Evolutionary conservation across 148 eudicot species (phyloP).

Genomic region (Tetragonia tetragonoides): DNA sequence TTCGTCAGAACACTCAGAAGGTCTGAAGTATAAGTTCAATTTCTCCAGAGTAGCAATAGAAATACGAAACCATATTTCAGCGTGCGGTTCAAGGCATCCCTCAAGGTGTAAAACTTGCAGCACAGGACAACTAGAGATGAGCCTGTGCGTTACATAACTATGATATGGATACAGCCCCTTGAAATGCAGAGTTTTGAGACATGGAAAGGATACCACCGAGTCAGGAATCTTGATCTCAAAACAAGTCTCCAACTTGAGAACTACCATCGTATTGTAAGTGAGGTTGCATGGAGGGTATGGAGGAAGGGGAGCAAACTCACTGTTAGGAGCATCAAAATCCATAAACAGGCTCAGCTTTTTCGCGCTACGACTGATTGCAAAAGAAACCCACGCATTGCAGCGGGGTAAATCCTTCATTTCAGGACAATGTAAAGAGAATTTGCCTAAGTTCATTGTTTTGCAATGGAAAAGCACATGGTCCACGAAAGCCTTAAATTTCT

Average conservation of each 20-base stretch:
- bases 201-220: slow-evolving; percentile 9
- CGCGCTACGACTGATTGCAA: neutral
- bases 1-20: too few species aligned
- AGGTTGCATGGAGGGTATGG: slow-evolving; percentile 5
- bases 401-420: neutral
- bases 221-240: slow-evolving; percentile 5
- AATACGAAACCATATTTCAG: neutral
- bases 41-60: slow-evolving; percentile 3
- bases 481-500: slow-evolving; percentile 6
- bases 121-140: slow-evolving; percentile 10
- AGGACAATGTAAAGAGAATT: slow-evolving; percentile 1
- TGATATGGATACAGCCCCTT: neutral
- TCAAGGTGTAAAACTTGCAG: neutral
- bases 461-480: slow-evolving; percentile 17
- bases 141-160: neutral
- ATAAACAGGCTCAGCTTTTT: neutral
- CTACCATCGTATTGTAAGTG: slow-evolving; percentile 1
- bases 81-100: neutral
- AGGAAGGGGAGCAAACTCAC: neutral
- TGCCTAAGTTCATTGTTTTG: neutral
- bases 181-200: slow-evolving; percentile 1
- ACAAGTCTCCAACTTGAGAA: neutral
- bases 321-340: neutral
- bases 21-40: neutral
- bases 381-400: neutral